Evolutionary conservation across 2,329 filamentous ascomycete genomes (phyloP).

Genomic region (Pseudogymnoascus verrucosus): DNA sequence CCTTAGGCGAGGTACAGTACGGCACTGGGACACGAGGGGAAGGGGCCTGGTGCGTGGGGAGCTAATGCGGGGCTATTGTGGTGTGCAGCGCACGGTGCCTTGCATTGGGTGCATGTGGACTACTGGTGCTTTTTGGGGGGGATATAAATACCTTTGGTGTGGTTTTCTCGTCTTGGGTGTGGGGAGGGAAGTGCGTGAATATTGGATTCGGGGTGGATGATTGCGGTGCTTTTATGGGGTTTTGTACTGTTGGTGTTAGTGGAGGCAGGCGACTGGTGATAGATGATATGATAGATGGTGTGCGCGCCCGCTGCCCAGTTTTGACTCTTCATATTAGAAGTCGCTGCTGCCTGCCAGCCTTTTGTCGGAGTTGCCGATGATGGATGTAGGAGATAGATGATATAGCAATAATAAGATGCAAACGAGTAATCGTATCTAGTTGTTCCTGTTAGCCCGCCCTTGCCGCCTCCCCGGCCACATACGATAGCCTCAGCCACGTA

Average conservation of each 20-base stretch:
- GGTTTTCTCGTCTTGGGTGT: not conserved
- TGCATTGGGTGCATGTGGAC: not conserved
- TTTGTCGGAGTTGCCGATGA: not conserved
- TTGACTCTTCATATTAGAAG: not conserved
- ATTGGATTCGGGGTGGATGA: not conserved
- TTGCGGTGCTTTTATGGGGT: not conserved
- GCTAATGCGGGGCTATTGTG: conserved; percentile 1
- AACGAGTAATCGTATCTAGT: not conserved
- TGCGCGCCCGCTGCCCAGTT: not conserved
- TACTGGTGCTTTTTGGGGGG: not conserved
- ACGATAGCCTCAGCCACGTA: not conserved
- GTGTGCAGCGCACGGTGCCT: conserved; percentile 13
- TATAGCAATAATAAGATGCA: not conserved
- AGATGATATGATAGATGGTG: not conserved
- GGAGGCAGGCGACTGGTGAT: not conserved
- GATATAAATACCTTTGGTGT: not conserved
- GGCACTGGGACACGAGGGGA: not conserved
- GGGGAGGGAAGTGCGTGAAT: not conserved
- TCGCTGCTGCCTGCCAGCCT: not conserved
- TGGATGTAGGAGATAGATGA: not conserved
- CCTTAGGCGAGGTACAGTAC: not conserved
- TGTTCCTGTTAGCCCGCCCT: not conserved
- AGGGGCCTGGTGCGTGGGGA: not conserved
- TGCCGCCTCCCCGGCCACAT: not conserved
- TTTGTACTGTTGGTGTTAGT: not conserved